Base-by-base conservation (phyloP, 805 yeast species). In the Brettanomyces bruxellensis region DNA sequence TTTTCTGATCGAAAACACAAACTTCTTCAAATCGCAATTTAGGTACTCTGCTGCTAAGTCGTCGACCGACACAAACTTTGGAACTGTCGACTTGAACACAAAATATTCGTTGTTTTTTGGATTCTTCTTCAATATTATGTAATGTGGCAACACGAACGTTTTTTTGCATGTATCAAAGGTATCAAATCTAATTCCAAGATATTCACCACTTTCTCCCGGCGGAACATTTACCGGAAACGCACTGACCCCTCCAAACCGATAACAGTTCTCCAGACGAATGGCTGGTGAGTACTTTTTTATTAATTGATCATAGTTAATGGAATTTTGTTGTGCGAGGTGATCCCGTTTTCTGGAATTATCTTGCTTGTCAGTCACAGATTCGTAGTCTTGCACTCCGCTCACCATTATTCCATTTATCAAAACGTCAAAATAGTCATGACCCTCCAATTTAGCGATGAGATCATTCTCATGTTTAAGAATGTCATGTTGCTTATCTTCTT, bases 111-210 rank as follows among this genome's bases (percentile, higher is more conserved):
- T 51, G 42, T 55, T 62, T 40, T 61, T 62, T 8, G 45, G 45
- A 2, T 44, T 42, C 40, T 48, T 56, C 22, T 55, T 52, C 39
- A 77, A 58, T 3, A 77, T 76, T 13, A 72, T 65, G 54, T 77
- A 77, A 52, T 75, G 79, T 2, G 81, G 77, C 1, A 58, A 54
- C 4, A 57, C 38, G 52, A 59, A 77, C 35, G 59, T 59, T 3
- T 47, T 34, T 13, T 53, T 50, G 2, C 64, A 56, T 3, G 39
- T 28, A 41, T 63, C 62, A 50, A 64, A 69, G 2, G 68, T 53
- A 48, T 77, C 83, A 52, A 75, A 75, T n/a, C 83, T 57, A 5
- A 77, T 50, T 0, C 83, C 83, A 34, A 68, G 56, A 13, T 32
- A 9, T 9, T 59, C 56, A 8, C 63, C 67, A 9, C 51, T 45